Conservation (phyloP, 176 grass and related monocot genomes). For the Poa annua region DNA sequence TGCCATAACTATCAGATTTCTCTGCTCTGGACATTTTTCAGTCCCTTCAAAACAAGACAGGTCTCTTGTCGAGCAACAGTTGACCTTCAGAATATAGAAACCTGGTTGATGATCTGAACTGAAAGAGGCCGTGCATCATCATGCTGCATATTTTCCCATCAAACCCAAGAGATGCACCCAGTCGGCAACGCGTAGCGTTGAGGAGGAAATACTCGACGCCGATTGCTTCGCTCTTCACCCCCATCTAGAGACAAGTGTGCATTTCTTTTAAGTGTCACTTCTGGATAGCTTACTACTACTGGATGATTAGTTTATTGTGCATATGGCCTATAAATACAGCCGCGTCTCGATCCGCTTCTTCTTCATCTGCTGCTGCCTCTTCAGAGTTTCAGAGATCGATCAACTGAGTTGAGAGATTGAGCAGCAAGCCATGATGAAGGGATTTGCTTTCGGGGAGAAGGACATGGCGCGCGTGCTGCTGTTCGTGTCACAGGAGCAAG, state of each 20-base stretch:
- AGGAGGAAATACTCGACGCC: slow-evolving; percentile 7
- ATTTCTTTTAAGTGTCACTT: not conserved
- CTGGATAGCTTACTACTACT: not conserved
- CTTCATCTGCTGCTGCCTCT: not conserved
- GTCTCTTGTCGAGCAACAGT: not conserved
- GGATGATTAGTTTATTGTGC: not conserved
- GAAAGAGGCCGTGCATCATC: not conserved
- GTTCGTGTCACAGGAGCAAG: slow-evolving; percentile 9
- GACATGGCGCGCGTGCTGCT: not conserved
- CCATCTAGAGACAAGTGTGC: not conserved
- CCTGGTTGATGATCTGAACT: slow-evolving; percentile 12
- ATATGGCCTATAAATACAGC: slow-evolving; percentile 7
- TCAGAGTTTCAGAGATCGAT: not conserved
- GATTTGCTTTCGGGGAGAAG: slow-evolving; percentile 10
- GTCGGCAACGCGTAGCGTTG: not conserved
- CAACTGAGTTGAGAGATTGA: not conserved
- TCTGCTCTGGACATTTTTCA: not conserved
- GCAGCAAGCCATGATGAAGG: not conserved
- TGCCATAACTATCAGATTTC: not conserved
- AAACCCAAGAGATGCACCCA: not conserved
- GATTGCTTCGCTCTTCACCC: not conserved
- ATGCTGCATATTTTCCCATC: not conserved
- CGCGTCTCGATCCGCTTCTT: not conserved
- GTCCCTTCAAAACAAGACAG: not conserved
- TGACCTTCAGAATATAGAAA: slow-evolving; percentile 29